A percentile compares a stretch with the other conserved stretches of the same genome.
Evolutionary conservation across 345 rosid genomes (phyloP).

Genomic region (Trapa bicornis): DNA sequence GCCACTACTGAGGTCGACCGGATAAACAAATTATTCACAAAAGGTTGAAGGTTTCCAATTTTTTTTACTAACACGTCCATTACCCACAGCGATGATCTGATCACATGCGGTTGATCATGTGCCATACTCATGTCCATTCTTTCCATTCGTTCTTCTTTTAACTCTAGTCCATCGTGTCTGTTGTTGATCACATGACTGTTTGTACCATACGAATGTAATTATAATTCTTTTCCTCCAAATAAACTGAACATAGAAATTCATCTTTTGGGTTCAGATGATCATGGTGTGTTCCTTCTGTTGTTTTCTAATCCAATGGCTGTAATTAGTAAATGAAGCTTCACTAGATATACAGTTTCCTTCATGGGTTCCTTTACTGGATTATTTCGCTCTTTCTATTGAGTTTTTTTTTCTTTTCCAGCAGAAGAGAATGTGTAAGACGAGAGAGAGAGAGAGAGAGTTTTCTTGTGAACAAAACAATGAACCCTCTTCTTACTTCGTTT

Average conservation of each 20-base stretch:
- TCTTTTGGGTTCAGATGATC: background rate
- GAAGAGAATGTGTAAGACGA: background rate
- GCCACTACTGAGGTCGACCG: conserved; percentile 23
- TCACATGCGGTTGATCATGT: no score
- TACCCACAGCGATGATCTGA: no score
- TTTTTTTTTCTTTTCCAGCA: background rate
- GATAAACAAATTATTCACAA: background rate
- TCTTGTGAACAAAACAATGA: conserved; percentile 2
- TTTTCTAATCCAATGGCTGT: background rate
- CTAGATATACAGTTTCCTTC: background rate
- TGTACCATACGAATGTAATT: background rate
- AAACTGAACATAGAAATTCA: background rate
- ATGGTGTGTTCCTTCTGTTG: background rate
- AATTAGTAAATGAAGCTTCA: no score
- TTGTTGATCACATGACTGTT: background rate
- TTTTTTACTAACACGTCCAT: background rate
- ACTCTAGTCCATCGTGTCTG: background rate
- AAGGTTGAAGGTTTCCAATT: background rate
- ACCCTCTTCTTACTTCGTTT: background rate
- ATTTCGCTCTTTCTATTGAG: background rate
- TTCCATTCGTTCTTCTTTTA: background rate
- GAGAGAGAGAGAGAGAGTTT: background rate
- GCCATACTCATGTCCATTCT: background rate
- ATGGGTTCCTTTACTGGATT: background rate
- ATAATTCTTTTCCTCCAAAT: background rate